Evolutionary conservation across 2,329 filamentous ascomycete genomes (phyloP).

Genomic region (Colletotrichum sp.): DNA sequence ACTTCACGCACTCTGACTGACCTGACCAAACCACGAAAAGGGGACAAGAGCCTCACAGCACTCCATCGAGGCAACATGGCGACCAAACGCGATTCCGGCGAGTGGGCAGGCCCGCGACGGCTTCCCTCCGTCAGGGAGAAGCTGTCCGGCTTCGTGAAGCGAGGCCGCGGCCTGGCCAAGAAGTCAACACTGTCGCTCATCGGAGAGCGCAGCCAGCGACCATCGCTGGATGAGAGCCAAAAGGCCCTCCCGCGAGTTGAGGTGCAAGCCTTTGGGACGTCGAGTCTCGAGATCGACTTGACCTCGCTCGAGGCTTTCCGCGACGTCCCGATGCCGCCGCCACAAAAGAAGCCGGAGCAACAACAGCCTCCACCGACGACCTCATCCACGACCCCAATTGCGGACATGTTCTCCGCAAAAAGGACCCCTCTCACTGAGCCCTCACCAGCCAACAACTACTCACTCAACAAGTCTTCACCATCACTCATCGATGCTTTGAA

Average conservation of each 20-base stretch:
- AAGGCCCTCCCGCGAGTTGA: constrained; percentile 4
- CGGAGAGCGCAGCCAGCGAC: neutral
- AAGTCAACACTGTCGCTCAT: constrained; percentile 11
- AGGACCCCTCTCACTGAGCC: neutral
- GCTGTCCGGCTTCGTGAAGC: constrained; percentile 6
- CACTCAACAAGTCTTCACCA: neutral
- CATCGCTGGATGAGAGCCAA: neutral
- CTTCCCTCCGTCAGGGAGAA: constrained; percentile 12
- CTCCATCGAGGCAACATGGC: neutral
- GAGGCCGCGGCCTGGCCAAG: constrained; percentile 9
- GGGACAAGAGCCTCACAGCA: neutral
- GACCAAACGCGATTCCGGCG: constrained; percentile 10
- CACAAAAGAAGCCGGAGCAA: neutral
- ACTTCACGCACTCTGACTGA: neutral
- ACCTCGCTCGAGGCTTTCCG: constrained; percentile 12
- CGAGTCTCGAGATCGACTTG: constrained; percentile 13
- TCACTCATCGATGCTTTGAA: neutral
- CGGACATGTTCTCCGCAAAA: constrained; percentile 9
- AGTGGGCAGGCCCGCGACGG: constrained; percentile 2
- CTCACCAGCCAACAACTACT: neutral
- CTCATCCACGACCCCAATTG: constrained; percentile 11
- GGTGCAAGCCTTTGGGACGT: constrained; percentile 12
- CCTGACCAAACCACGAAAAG: neutral
- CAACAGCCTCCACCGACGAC: neutral
- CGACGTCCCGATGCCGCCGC: neutral